Percentiles rank a stretch among this genome's conserved stretches.
phyloP scores from a whole-genome alignment of 2,329 filamentous ascomycete genomes.

The Leptodontidium sp. region DNA sequence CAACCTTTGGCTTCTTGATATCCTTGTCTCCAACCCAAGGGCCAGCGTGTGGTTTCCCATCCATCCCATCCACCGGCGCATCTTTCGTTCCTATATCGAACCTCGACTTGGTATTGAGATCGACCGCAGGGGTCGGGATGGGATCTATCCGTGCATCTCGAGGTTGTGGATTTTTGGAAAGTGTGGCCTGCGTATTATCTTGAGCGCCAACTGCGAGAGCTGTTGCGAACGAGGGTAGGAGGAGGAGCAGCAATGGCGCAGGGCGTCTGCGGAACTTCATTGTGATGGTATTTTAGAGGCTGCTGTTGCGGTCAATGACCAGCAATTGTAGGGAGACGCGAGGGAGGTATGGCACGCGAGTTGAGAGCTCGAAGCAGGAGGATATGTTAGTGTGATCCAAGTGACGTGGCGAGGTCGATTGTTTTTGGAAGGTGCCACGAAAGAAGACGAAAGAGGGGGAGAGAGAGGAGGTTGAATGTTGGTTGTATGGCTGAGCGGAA shows the following conservation, averaged over 20 bases:
- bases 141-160: slow-evolving; percentile 37
- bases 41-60: slow-evolving; percentile 91
- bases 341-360: slow-evolving; percentile 1
- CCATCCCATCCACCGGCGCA: slow-evolving; percentile 89
- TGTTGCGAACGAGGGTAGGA: slow-evolving; percentile 63
- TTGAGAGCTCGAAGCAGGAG: slow-evolving; percentile 6
- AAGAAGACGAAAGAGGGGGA: too few relatives aligned
- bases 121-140: slow-evolving; percentile 36
- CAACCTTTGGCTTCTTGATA: slow-evolving; percentile 48
- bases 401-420: slow-evolving; percentile 30
- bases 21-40: slow-evolving; percentile 74
- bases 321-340: slow-evolving; percentile 12
- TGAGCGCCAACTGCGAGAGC: slow-evolving; percentile 47
- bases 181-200: slow-evolving; percentile 37
- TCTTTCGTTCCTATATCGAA: slow-evolving; percentile 69
- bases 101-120: slow-evolving; percentile 46
- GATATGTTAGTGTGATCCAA: not conserved
- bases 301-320: not conserved
- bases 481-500: slow-evolving; percentile 15
- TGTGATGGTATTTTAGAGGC: slow-evolving; percentile 31
- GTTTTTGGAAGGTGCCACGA: not conserved
- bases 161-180: slow-evolving; percentile 37
- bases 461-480: not conserved
- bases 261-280: slow-evolving; percentile 68
- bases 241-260: slow-evolving; percentile 66